These are phyloP conservation scores for Pleurotus djamor DNA, from an alignment of 768 basidiomycete genomes.

Conservation along the genomic window DNA sequence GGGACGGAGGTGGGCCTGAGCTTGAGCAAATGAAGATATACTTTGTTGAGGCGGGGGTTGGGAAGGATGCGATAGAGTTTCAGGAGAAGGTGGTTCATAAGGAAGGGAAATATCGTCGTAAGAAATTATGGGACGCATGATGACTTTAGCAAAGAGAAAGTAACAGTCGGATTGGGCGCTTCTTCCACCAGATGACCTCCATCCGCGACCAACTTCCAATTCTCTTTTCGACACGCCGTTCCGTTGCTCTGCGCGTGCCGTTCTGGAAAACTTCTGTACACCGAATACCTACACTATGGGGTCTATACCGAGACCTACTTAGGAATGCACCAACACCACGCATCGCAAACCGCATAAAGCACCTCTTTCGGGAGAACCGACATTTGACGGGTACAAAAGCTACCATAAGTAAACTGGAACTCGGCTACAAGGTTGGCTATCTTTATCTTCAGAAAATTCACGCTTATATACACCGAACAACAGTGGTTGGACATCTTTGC, in stretches of 20 bases:
- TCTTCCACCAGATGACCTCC: neutral
- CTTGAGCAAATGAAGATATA: neutral
- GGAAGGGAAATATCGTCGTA: conserved; percentile 64
- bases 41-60: conserved; percentile 10
- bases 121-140: conserved; percentile 43
- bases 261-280: conserved; percentile 74
- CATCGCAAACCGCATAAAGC: conserved; percentile 55
- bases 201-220: no score
- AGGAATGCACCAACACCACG: conserved; percentile 47
- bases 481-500: conserved; percentile 64
- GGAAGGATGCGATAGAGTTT: conserved; percentile 14
- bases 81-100: conserved; percentile 18
- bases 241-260: conserved; percentile 53
- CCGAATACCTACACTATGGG: conserved; percentile 74
- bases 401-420: conserved; percentile 43
- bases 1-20: conserved; percentile 27
- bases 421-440: conserved; percentile 52
- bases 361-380: conserved; percentile 50
- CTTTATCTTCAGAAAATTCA: neutral
- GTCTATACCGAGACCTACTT: conserved; percentile 70
- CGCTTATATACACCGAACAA: neutral
- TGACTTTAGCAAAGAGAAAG: neutral
- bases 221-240: conserved; percentile 53
- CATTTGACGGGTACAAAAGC: conserved; percentile 50
- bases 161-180: neutral